Evolutionary conservation across 331 rosid species (phyloP).

Genomic region (Pyrus hybrid): DNA sequence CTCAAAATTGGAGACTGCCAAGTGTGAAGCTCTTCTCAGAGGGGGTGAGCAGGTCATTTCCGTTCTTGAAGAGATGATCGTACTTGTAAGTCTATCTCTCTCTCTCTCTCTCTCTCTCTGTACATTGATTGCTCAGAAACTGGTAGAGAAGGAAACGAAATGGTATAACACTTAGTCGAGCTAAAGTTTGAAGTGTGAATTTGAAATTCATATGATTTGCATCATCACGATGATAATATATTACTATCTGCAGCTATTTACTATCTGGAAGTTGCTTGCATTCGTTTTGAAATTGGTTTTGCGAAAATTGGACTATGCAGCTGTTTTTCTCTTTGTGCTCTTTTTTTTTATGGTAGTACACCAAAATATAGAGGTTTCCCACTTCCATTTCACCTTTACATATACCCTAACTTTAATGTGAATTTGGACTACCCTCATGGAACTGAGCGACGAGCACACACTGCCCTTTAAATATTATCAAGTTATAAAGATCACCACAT

Average conservation of each 20-base stretch:
- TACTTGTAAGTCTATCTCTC: slow-evolving; percentile 43
- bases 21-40: slow-evolving; percentile 56
- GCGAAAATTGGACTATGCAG: too few species aligned
- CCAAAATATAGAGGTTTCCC: slow-evolving; percentile 30
- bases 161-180: background rate
- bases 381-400: background rate
- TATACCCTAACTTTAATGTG: background rate
- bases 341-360: too few species aligned
- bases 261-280: background rate
- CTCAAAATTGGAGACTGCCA: slow-evolving; percentile 22
- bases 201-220: background rate
- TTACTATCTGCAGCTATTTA: background rate
- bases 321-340: too few species aligned
- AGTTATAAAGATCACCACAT: background rate
- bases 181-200: background rate
- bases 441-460: background rate
- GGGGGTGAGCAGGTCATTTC: slow-evolving; percentile 96
- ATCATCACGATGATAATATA: background rate
- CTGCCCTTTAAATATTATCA: background rate
- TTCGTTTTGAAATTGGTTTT: too few species aligned
- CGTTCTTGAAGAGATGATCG: slow-evolving; percentile 71
- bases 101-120: background rate
- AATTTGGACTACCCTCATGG: background rate
- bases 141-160: background rate
- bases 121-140: background rate